These are phyloP conservation scores for Phycomyces blakesleeanus DNA, from an alignment of 192 early-diverging fungal species.

Conservation along the genomic window DNA sequence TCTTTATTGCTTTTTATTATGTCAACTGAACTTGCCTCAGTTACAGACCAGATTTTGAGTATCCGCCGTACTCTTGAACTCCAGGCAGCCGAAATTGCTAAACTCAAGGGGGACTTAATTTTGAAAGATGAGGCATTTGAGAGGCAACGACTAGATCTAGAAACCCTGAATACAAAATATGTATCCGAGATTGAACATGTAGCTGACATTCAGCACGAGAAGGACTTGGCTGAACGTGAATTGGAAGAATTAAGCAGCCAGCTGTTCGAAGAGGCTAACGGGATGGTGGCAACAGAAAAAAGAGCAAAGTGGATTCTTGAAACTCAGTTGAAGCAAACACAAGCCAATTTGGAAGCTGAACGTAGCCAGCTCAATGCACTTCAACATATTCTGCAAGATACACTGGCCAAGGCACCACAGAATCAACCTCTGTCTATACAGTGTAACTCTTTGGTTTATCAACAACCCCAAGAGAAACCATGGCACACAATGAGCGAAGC, in stretches of 20 bases:
- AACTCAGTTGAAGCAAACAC: conserved; percentile 56
- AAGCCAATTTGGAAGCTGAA: conserved; percentile 60
- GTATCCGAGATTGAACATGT: conserved; percentile 77
- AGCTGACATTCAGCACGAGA: conserved; percentile 79
- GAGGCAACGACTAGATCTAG: conserved; percentile 56
- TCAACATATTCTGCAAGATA: neutral
- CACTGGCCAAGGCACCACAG: neutral
- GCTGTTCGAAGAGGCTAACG: conserved; percentile 90
- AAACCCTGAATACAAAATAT: conserved; percentile 65
- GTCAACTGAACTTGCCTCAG: neutral
- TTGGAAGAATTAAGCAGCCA: conserved; percentile 84
- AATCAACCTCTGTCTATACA: neutral
- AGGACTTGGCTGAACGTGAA: conserved; percentile 84
- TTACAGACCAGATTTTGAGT: neutral
- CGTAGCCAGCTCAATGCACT: conserved; percentile 79
- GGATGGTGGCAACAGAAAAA: conserved; percentile 77
- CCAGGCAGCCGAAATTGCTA: conserved; percentile 1
- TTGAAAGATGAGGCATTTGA: conserved; percentile 64
- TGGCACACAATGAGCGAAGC: conserved; percentile 41
- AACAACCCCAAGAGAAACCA: neutral
- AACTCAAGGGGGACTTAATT: conserved; percentile 61
- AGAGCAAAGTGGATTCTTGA: conserved; percentile 48
- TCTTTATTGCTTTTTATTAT: neutral
- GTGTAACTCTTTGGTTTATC: neutral
- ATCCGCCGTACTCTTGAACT: neutral